A percentile compares a stretch with the other conserved stretches of the same genome.
Evolutionary conservation across 306 rosid genomes (phyloP).

Genomic region (Astragalus membranaceus): DNA sequence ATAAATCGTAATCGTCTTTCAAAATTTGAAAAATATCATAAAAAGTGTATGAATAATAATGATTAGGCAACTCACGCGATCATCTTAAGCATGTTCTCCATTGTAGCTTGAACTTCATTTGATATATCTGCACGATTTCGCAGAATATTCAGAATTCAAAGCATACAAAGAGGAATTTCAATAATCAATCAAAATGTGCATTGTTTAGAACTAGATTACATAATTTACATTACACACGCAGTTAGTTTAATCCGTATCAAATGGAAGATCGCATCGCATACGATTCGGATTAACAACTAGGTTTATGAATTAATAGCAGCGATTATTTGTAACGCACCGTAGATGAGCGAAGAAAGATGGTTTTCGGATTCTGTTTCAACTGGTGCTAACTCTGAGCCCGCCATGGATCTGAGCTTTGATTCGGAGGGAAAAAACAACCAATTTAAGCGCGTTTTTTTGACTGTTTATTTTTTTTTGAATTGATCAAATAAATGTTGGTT

Average conservation of each 20-base stretch:
- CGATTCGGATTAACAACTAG: not conserved
- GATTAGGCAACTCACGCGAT: constrained; percentile 36
- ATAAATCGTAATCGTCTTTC: not conserved
- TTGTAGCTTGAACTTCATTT: constrained; percentile 49
- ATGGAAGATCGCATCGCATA: not conserved
- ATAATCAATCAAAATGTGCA: not conserved
- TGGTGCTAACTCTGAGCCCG: constrained; percentile 38
- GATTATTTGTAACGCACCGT: constrained; percentile 36
- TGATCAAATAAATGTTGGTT: not conserved
- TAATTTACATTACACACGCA: not conserved
- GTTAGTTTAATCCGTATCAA: not conserved
- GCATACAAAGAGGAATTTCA: not conserved
- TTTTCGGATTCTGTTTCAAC: constrained; percentile 42
- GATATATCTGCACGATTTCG: constrained; percentile 42
- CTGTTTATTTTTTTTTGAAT: not conserved
- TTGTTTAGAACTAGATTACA: not conserved
- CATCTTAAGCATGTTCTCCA: constrained; percentile 82
- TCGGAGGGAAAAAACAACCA: constrained; percentile 12
- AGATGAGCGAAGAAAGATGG: constrained; percentile 45
- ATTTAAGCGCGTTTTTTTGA: not conserved
- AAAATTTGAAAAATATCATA: not conserved
- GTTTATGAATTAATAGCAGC: not conserved
- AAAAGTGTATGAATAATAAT: not conserved
- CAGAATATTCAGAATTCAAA: constrained; percentile 9
- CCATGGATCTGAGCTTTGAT: constrained; percentile 36